These are phyloP conservation scores for Spatholobus suberectus DNA, from an alignment of 306 rosid species.

Conservation along the genomic window DNA sequence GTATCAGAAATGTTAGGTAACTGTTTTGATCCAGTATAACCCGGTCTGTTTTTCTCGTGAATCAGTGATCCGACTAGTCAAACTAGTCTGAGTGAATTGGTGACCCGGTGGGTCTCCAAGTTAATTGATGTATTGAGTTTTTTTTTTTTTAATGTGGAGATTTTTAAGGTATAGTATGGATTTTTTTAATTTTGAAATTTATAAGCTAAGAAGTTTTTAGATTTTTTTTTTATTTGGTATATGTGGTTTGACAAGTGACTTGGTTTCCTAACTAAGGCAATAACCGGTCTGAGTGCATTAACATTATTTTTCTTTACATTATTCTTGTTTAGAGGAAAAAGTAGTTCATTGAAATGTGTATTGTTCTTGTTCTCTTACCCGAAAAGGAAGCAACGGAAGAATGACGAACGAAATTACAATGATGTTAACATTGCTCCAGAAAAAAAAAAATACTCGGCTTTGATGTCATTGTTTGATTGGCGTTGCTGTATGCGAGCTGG, in stretches of 20 bases:
- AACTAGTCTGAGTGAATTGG: neutral
- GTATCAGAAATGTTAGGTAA: neutral
- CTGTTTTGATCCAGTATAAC: neutral
- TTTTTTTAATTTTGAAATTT: neutral
- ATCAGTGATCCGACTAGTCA: neutral
- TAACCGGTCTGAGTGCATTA: no score
- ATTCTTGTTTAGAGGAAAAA: no score
- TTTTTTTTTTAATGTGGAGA: no score
- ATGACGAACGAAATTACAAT: no score
- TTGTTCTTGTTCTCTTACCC: neutral
- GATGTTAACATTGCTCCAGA: no score
- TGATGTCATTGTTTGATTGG: no score
- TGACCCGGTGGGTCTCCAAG: neutral
- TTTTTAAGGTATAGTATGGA: neutral
- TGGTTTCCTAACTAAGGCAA: no score
- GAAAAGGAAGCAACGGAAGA: no score
- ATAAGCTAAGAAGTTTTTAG: neutral
- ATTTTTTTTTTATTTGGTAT: neutral
- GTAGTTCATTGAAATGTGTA: neutral
- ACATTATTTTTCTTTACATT: no score
- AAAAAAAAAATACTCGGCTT: no score
- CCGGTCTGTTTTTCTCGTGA: neutral
- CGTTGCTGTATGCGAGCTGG: no score
- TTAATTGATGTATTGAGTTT: neutral
- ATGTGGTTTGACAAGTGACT: neutral